Percentiles rank a stretch among this genome's conserved stretches.
These are phyloP conservation scores for Saccharomycopsis selenospora DNA, from an alignment of 805 yeast species.

Conservation along the genomic window DNA sequence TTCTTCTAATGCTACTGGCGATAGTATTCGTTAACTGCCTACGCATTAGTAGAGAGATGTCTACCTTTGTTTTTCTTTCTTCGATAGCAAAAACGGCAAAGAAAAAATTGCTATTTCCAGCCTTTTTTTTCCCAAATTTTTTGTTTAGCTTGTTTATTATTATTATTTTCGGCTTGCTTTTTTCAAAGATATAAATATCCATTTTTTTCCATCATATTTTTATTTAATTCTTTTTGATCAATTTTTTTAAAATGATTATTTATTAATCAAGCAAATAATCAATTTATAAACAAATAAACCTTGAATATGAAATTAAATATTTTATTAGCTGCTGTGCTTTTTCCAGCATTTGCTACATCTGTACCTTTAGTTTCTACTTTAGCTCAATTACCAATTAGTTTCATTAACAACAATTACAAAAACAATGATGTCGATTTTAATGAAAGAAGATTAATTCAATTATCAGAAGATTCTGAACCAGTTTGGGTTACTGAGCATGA, in stretches of 20 bases:
- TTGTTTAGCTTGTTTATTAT: not conserved
- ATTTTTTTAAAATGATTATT: not conserved
- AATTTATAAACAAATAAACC: conserved; percentile 1
- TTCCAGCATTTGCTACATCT: not conserved
- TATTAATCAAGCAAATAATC: no score
- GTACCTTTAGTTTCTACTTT: conserved; percentile 5
- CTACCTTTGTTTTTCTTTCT: no score
- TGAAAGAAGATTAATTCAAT: conserved; percentile 25
- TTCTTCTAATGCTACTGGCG: no score
- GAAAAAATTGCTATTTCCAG: not conserved
- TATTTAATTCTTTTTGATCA: not conserved
- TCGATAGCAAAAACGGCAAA: no score
- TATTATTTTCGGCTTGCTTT: no score
- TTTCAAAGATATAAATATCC: not conserved
- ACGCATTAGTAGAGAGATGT: no score
- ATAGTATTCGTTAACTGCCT: no score
- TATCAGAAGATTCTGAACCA: conserved; percentile 23
- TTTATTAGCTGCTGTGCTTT: not conserved
- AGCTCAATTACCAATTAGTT: not conserved
- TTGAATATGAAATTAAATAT: not conserved
- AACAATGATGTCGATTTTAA: conserved; percentile 12
- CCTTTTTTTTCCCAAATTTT: not conserved
- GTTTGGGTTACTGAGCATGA: conserved; percentile 35
- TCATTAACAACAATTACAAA: conserved; percentile 12
- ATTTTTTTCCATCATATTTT: not conserved